Base-by-base conservation (phyloP, 2,329 filamentous ascomycete species). In the Clonostachys sp. region DNA sequence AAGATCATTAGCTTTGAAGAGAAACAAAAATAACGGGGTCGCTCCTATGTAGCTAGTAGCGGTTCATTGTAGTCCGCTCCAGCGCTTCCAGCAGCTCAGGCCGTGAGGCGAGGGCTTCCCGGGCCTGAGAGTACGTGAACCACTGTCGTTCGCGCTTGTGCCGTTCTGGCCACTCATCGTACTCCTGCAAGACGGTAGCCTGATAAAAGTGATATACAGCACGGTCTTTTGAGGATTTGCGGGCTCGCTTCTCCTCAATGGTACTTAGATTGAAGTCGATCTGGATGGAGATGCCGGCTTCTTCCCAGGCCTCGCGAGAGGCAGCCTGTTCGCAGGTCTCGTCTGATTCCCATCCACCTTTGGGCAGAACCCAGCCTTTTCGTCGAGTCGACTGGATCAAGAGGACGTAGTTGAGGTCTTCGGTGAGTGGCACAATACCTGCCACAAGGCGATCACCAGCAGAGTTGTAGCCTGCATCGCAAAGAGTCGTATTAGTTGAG, bases 341-440 rank as follows among this genome's bases (percentile, higher is more conserved):
- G 68, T 99, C 94, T 34, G 84, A 86, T 68, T 99, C 94, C 91
- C 94, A 99, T 51, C 94, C 94, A 62, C 94, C 94, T 67, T 99
- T 99, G 51, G 94, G 94, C 50, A 99, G 78, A 41, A 99, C 94
- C 94, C 94, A 99, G 59, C 89, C 89, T 66, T 89, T 89, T 59
- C 91, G 86, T 54, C 89, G 83, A 45, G 89, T 92, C 47, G 91
- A 96, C 73, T 96, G 91, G 59, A 97, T 96, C 57, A 99, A 78
- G 57, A 99, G 79, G 51, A 99, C 92, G 66, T 88, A 86, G 59
- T 84, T 85, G 67, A 89, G 92, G 72, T 96, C 91, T 59, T 79
- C 70, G 47, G 89, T 94, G 55, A 97, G 77, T 54, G 94, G 90
- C 43, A 99, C 94, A 49, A 97, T 85, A 57, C 94, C 94, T 51